phyloP scores from a whole-genome alignment of 345 rosid genomes.

The Adansonia digitata region DNA sequence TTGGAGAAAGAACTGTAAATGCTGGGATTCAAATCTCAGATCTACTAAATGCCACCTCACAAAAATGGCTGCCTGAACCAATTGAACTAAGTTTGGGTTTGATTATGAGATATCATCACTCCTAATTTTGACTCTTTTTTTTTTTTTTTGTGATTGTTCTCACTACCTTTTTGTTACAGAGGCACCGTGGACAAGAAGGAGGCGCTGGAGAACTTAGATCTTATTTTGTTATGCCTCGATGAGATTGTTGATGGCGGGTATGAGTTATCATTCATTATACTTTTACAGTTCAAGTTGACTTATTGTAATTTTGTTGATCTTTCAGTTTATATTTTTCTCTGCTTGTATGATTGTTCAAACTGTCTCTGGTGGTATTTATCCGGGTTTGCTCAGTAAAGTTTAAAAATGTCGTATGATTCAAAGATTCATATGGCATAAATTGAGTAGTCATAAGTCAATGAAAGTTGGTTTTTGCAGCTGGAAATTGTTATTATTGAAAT shows the following conservation, averaged over 20 bases:
- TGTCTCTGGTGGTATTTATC: background rate
- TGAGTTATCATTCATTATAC: background rate
- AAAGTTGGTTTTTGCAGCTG: background rate
- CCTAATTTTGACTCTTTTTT: conserved; percentile 4
- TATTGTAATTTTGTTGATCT: background rate
- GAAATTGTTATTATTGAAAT: background rate
- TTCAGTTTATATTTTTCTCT: background rate
- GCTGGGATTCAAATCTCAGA: too few relatives aligned
- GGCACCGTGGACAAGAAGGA: conserved; percentile 78
- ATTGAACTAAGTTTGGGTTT: too few relatives aligned
- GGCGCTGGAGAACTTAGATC: conserved; percentile 76
- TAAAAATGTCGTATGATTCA: background rate
- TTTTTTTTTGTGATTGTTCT: too few relatives aligned
- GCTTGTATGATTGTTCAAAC: background rate
- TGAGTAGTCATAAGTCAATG: background rate
- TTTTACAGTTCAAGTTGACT: background rate
- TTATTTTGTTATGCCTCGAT: conserved; percentile 71
- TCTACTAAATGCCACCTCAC: too few relatives aligned
- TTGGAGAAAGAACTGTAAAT: too few relatives aligned
- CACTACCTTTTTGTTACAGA: conserved; percentile 33
- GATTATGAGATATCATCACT: too few relatives aligned
- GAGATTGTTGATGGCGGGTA: conserved; percentile 89
- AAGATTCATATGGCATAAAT: background rate
- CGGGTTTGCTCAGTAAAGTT: background rate
- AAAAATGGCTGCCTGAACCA: too few relatives aligned